phyloP scores from a whole-genome alignment of 345 rosid genomes.

The Brassica nigra region DNA sequence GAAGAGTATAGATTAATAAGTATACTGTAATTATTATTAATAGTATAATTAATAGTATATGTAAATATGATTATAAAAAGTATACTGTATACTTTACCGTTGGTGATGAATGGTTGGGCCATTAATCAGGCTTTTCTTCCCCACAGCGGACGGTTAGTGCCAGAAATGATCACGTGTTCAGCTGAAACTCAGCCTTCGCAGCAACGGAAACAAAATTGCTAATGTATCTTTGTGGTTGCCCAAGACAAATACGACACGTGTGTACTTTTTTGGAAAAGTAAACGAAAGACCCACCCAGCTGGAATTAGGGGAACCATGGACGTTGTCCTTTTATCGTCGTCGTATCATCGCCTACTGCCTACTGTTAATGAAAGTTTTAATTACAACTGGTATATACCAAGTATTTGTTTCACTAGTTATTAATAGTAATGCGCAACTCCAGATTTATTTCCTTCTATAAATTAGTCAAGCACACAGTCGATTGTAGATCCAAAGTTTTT shows the following conservation, averaged over 20 bases:
- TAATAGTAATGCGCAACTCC: neutral
- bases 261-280: neutral
- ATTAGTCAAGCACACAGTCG: neutral
- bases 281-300: neutral
- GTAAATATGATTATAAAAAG: too few relatives aligned
- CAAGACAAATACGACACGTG: constrained; percentile 12
- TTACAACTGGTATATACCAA: neutral
- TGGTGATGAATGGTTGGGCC: constrained; percentile 21
- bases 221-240: neutral
- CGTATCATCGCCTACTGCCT: neutral
- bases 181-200: neutral
- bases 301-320: constrained; percentile 30
- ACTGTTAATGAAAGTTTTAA: neutral
- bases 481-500: too few relatives aligned
- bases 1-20: too few relatives aligned
- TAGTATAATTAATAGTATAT: too few relatives aligned
- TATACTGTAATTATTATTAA: too few relatives aligned
- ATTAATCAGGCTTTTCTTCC: constrained; percentile 12
- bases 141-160: constrained; percentile 11
- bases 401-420: neutral
- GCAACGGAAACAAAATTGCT: neutral
- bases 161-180: constrained; percentile 16
- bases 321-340: neutral
- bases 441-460: neutral
- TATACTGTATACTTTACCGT: too few relatives aligned